Conservation (phyloP, 305 asterid genomes). For the Nicotiana rustica region DNA sequence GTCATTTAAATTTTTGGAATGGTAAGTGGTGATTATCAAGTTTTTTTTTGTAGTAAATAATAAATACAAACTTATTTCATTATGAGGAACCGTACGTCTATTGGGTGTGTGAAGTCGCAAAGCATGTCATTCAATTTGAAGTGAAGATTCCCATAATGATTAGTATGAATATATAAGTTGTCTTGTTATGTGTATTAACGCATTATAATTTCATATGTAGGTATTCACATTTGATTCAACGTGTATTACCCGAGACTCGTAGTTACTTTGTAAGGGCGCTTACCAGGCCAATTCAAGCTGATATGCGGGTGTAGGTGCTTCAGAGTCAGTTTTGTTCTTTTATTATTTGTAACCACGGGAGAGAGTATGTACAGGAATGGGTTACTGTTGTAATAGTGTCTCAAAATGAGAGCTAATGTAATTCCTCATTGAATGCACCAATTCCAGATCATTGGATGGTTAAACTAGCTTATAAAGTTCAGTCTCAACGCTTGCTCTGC, state of each 20-base stretch:
- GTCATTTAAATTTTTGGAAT: no score
- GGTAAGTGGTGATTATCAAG: not conserved
- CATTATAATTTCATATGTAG: constrained; percentile 42
- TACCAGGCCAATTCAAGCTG: constrained; percentile 65
- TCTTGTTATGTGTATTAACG: not conserved
- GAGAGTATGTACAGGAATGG: constrained; percentile 64
- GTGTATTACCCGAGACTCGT: constrained; percentile 81
- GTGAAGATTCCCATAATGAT: not conserved
- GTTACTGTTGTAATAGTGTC: constrained; percentile 47
- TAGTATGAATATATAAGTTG: not conserved
- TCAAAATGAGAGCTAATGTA: constrained; percentile 51
- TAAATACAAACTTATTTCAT: not conserved
- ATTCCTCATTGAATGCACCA: constrained; percentile 43
- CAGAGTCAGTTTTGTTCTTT: constrained; percentile 58
- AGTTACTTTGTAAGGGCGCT: constrained; percentile 76
- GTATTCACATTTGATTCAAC: constrained; percentile 76
- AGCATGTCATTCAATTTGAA: not conserved
- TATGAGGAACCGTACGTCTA: not conserved
- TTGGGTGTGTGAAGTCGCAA: not conserved
- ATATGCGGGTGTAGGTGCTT: constrained; percentile 54
- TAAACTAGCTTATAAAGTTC: constrained; percentile 2
- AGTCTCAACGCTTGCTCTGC: not conserved
- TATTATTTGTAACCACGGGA: constrained; percentile 53
- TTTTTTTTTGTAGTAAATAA: no score
- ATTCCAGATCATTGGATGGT: constrained; percentile 38